Conservation (phyloP, 2,329 filamentous ascomycete species). For the Trichoderma pleuroti region DNA sequence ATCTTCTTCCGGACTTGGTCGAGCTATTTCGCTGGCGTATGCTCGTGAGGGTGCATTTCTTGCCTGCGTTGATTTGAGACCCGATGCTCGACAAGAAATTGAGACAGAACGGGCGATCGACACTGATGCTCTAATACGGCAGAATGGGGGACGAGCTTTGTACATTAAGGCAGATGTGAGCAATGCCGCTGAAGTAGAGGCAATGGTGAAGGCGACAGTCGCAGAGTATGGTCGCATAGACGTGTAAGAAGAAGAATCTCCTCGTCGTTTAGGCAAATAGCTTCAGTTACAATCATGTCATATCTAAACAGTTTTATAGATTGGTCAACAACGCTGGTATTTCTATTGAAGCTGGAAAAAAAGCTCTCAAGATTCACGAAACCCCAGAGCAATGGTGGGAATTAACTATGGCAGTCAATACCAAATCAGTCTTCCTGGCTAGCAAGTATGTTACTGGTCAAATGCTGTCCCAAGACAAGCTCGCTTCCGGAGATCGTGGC, state of each 20-base stretch:
- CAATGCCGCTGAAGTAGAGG: constrained; percentile 34
- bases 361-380: constrained; percentile 42
- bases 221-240: constrained; percentile 38
- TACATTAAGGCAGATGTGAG: constrained; percentile 45
- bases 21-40: constrained; percentile 43
- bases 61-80: constrained; percentile 41
- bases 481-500: constrained; percentile 39
- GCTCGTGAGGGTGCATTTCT: constrained; percentile 39
- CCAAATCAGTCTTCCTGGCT: constrained; percentile 37
- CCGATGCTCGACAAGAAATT: constrained; percentile 27
- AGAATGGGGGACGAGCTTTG: constrained; percentile 34
- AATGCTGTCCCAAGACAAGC: constrained; percentile 47
- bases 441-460: constrained; percentile 46
- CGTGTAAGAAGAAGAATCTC: constrained; percentile 33
- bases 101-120: constrained; percentile 27
- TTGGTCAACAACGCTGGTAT: constrained; percentile 46
- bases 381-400: constrained; percentile 46
- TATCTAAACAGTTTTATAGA: constrained; percentile 24
- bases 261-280: not conserved
- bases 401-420: constrained; percentile 36
- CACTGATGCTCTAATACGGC: constrained; percentile 39
- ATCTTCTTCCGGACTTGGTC: constrained; percentile 43
- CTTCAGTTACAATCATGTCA: not conserved
- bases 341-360: constrained; percentile 33
- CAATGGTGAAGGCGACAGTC: constrained; percentile 28